A percentile compares a stretch with the other conserved stretches of the same genome.
Evolutionary conservation across 2,329 filamentous ascomycete species (phyloP).

Genomic region (Samsoniella hepiali): DNA sequence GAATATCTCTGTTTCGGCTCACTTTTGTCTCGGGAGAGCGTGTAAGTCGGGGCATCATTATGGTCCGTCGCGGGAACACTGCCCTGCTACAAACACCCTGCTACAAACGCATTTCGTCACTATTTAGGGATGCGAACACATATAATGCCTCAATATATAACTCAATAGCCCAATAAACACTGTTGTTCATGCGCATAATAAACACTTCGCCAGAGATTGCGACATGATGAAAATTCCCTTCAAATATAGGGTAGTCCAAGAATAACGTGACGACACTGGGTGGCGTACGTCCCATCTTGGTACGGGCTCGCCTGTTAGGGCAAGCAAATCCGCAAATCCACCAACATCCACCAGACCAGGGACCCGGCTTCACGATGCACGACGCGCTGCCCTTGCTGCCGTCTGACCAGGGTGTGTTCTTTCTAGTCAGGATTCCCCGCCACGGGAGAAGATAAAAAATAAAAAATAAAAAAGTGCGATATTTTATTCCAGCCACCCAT

Average conservation of each 20-base stretch:
- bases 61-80: too few relatives aligned
- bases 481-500: constrained; percentile 7
- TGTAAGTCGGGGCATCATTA: background rate
- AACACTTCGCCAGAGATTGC: background rate
- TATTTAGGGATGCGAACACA: too few relatives aligned
- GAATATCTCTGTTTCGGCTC: background rate
- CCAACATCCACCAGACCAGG: constrained; percentile 12
- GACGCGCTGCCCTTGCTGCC: constrained; percentile 3
- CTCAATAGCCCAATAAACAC: too few relatives aligned
- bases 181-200: constrained; percentile 8
- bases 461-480: constrained; percentile 5
- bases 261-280: background rate
- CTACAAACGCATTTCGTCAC: too few relatives aligned
- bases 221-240: background rate
- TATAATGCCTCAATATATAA: too few relatives aligned
- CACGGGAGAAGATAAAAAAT: background rate
- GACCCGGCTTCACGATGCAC: background rate
- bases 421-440: constrained; percentile 7
- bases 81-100: too few relatives aligned
- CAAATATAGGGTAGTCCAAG: constrained; percentile 8
- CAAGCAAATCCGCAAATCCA: constrained; percentile 14
- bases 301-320: constrained; percentile 12
- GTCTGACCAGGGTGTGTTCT: constrained; percentile 6
- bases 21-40: background rate
- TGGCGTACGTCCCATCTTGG: background rate